Base-by-base conservation (phyloP, 768 basidiomycete genomes). In the Pholiota conissans region DNA sequence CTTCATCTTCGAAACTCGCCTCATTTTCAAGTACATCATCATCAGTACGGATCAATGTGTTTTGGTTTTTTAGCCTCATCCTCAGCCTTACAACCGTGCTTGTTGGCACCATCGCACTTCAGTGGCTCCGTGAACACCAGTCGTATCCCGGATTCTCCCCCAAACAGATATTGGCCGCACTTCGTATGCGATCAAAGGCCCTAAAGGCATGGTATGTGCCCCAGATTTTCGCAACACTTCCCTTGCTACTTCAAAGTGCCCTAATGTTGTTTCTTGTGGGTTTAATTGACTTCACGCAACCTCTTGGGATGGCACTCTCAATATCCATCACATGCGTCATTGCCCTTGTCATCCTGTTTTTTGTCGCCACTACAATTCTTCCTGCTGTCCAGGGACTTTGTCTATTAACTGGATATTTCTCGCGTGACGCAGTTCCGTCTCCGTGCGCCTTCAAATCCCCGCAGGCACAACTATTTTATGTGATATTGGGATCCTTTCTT, bases 241-340 rank as follows among this genome's bases (percentile, higher is more conserved):
- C 51, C 3, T 7, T 52, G 8, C 46, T 58, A 10, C 52, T 58
- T 3, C 55, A 56, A 29, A 58, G 27, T 5, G 58, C 62, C 11
- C 56, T 63, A 13, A 50, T 63, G n/a, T 49, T 65, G 6, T 65
- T 65, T 40, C 50, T 65, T 5, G 58, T 51, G 3, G 64, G 64
- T 2, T 34, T 65, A 5, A 56, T 63, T 39, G 64, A 65, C 39
- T 65, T 65, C 18, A 18, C 57, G 28, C 53, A 53, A 4, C 52
- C 55, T 10, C 47, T 63, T n/a, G 53, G 54, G 14, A 32, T 35
- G 2, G 45, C 24, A 8, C 49, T 65, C 4, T 35, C 58, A 2
- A 57, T 61, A n/a, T 47, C 62, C 10, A 55, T 63, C 14, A 39
- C 55, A 5, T 27, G 55, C 35, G 51, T 48, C 2, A 48, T 63